Evolutionary conservation across 2,329 filamentous ascomycete genomes (phyloP).

Genomic region (Coniochaeta sp.): DNA sequence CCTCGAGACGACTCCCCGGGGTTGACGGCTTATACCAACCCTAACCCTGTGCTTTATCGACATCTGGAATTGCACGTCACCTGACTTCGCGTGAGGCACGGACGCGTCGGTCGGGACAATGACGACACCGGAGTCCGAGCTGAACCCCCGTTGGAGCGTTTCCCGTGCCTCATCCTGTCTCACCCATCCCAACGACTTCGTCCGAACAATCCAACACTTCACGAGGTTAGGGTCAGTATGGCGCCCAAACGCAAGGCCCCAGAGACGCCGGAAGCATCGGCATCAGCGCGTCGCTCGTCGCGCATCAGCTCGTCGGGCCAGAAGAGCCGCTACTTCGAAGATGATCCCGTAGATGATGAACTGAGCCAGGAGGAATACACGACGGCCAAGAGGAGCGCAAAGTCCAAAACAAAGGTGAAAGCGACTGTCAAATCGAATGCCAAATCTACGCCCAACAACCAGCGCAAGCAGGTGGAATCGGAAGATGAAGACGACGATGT

Average conservation of each 20-base stretch:
- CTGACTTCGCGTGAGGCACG: not conserved
- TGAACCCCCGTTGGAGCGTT: not conserved
- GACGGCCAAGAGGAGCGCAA: not conserved
- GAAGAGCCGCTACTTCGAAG: constrained; percentile 48
- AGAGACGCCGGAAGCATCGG: constrained; percentile 18
- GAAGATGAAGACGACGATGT: constrained; percentile 18
- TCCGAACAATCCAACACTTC: no score
- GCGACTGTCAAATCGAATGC: not conserved
- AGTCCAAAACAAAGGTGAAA: constrained; percentile 3
- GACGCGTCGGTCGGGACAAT: not conserved
- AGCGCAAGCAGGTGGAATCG: constrained; percentile 6
- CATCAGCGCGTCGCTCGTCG: constrained; percentile 32
- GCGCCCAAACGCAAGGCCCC: constrained; percentile 29
- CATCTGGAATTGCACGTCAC: not conserved
- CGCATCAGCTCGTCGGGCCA: constrained; percentile 34
- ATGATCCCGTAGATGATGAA: constrained; percentile 17
- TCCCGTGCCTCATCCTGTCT: not conserved
- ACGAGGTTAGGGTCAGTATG: no score
- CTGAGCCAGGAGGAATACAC: not conserved
- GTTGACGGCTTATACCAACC: no score
- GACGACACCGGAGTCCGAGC: not conserved
- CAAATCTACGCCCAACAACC: not conserved
- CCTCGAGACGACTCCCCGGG: no score
- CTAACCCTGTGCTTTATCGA: no score
- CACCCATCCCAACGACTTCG: not conserved